phyloP scores from a whole-genome alignment of 148 eudicot species.

The Spergularia marina region DNA sequence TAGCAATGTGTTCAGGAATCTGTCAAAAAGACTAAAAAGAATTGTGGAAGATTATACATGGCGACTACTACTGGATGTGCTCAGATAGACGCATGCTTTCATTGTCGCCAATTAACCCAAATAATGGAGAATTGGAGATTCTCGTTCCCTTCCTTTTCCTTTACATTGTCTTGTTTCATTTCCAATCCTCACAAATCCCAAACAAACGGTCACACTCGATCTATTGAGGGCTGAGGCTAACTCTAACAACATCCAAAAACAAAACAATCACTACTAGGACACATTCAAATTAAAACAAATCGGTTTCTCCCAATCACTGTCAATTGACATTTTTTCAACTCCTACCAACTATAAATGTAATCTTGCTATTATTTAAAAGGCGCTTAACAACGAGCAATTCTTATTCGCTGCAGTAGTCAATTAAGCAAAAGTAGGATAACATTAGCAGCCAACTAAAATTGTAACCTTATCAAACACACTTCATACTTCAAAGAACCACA shows the following conservation, averaged over 20 bases:
- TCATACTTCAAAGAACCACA: constrained; percentile 4
- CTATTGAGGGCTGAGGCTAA: background rate
- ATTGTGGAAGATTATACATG: background rate
- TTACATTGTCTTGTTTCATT: background rate
- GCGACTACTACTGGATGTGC: background rate
- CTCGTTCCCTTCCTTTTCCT: background rate
- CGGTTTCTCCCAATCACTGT: too few relatives aligned
- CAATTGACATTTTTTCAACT: constrained; percentile 11
- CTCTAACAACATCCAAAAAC: background rate
- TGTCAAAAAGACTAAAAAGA: background rate
- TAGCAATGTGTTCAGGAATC: constrained; percentile 6
- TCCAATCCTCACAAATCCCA: background rate
- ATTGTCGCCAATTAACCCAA: background rate
- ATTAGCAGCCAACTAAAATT: constrained; percentile 8
- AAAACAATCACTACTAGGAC: background rate
- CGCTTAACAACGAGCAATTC: background rate
- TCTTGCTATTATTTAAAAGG: background rate
- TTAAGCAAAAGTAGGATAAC: background rate
- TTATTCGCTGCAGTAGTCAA: constrained; percentile 15
- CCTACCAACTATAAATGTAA: constrained; percentile 22
- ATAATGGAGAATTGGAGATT: background rate
- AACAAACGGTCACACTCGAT: background rate
- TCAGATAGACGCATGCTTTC: background rate
- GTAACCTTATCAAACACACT: constrained; percentile 20
- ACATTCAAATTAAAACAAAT: background rate